Evolutionary conservation across 2,329 filamentous ascomycete genomes (phyloP).

Genomic region (Ampelomyces quisqualis): DNA sequence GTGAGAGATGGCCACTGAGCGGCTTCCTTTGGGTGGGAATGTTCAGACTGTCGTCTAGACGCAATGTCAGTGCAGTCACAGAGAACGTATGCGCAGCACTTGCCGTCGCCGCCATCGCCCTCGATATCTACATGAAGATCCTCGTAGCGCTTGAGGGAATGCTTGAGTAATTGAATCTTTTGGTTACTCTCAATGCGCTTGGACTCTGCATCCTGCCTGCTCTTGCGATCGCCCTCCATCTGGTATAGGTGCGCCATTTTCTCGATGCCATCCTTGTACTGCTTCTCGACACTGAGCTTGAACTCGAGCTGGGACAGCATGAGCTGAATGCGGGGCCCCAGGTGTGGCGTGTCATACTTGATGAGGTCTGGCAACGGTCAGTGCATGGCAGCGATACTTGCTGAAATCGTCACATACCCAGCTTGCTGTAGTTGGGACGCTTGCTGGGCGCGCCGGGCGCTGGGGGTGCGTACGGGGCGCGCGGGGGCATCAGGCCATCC

Average conservation of each 20-base stretch:
- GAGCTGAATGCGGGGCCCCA: conserved; percentile 95
- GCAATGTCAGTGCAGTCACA: conserved; percentile 30
- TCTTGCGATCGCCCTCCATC: conserved; percentile 96
- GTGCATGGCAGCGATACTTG: conserved; percentile 9
- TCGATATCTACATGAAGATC: conserved; percentile 96
- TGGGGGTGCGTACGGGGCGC: conserved; percentile 74
- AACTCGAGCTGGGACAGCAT: conserved; percentile 99
- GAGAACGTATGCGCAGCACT: conserved; percentile 28
- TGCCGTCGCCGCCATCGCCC: conserved; percentile 76
- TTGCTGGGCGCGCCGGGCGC: conserved; percentile 65
- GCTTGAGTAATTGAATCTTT: conserved; percentile 93
- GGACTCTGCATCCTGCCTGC: conserved; percentile 86
- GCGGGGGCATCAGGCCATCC: conserved; percentile 74
- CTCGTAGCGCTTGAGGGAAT: conserved; percentile 94
- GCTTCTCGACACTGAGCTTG: conserved; percentile 97
- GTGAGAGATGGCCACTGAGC: conserved; percentile 83
- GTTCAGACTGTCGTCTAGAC: conserved; percentile 89
- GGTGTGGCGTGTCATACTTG: conserved; percentile 94
- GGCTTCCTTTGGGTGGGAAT: conserved; percentile 93
- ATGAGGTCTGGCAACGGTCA: conserved; percentile 71
- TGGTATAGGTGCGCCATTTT: conserved; percentile 99
- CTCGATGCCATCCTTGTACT: conserved; percentile 97
- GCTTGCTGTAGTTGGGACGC: conserved; percentile 90
- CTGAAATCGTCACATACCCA: conserved; percentile 62
- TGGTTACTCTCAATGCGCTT: conserved; percentile 93